These are phyloP conservation scores for Quercus wislizeni DNA, from an alignment of 306 rosid species.

Conservation along the genomic window DNA sequence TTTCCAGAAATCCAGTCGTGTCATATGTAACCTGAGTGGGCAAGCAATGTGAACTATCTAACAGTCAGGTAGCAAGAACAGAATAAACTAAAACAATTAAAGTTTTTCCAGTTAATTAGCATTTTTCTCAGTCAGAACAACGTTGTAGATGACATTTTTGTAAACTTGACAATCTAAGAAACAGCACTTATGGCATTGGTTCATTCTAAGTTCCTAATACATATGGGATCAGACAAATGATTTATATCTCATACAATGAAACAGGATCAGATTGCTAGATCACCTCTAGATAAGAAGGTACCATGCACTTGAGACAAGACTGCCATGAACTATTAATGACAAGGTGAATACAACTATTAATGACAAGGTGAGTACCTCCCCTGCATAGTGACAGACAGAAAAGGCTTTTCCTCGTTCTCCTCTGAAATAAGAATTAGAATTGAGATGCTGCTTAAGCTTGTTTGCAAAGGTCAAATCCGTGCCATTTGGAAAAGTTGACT, in stretches of 20 bases:
- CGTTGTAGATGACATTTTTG: neutral
- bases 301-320: slow-evolving; percentile 13
- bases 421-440: slow-evolving; percentile 71
- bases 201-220: neutral
- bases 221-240: neutral
- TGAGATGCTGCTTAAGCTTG: slow-evolving; percentile 95
- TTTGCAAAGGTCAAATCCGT: slow-evolving; percentile 87
- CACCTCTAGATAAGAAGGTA: neutral
- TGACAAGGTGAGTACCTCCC: slow-evolving; percentile 73
- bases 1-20: slow-evolving; percentile 93
- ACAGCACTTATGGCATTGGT: neutral
- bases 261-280: neutral
- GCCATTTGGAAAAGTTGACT: slow-evolving; percentile 98
- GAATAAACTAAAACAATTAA: slow-evolving; percentile 4
- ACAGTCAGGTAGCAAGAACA: slow-evolving; percentile 29
- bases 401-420: slow-evolving; percentile 92
- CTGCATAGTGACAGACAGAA: slow-evolving; percentile 88
- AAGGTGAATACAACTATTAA: slow-evolving; percentile 42
- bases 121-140: neutral
- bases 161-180: neutral
- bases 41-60: slow-evolving; percentile 39
- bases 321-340: slow-evolving; percentile 2
- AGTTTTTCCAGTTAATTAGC: neutral
- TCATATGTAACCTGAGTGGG: slow-evolving; percentile 83
- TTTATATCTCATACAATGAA: neutral